Base-by-base conservation (phyloP, 2,329 filamentous ascomycete species). In the Zymoseptoria passerinii region DNA sequence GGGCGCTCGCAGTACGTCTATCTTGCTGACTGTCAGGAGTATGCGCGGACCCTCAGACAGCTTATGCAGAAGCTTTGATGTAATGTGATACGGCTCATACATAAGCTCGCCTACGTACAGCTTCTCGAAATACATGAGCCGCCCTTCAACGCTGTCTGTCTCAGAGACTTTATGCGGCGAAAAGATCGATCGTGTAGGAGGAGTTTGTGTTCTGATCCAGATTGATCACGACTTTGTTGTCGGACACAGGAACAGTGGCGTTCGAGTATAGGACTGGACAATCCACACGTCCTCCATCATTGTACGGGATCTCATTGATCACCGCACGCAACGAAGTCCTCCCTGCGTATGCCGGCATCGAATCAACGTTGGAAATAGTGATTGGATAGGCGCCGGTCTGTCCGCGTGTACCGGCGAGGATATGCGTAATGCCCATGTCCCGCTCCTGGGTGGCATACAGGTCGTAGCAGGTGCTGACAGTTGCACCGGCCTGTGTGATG, bases 1-100 rank as follows among this genome's bases (percentile, higher is more conserved):
- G 58, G 56, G 10, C 59, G 62, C 5, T 54, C 54, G 28, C 58
- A 57, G 44, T 53, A 57, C 28, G 50, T 48, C 13, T 10, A 51
- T 40, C 19, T 49, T 20, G 54, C 28, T 10, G 29, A 56, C 40
- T 52, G 54, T 23, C 28, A 23, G 18, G 48, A 48, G 28, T 44
- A 56, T 44, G 4, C n/a, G 8, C 49, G 49, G 8, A 50, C 23
- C 1, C 8, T 50, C 3, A 50, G 49, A 9, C 49, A 27, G 23
- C 16, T 20, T 13, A 50, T 50, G n/a, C 49, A 50, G 49, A 50
- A 27, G 49, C 35, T 44, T 44, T 44, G 35, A 44, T n/a, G 5
- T 2, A 44, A 16, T 44, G n/a, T 44, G 6, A 16, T 23, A 23
- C 23, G 23, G 23, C 7, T 13, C 13, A 16, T 44, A 44, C n/a